These are phyloP conservation scores for Allomyces javanicus DNA, from an alignment of 192 early-diverging fungal species.

Conservation along the genomic window DNA sequence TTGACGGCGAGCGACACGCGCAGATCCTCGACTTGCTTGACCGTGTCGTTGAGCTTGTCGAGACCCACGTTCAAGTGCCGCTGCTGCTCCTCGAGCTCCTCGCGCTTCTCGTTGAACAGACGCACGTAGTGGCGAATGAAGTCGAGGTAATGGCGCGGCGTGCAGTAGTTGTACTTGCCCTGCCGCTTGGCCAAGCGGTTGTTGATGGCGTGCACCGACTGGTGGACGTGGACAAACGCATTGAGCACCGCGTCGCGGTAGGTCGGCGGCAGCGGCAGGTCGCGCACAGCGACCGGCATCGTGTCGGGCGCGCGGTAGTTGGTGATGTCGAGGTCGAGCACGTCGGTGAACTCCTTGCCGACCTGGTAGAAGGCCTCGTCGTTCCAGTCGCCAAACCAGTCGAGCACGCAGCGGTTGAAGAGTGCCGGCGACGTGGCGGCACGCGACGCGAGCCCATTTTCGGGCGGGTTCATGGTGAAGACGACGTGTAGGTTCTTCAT, in stretches of 20 bases:
- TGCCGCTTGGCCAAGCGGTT: conserved; percentile 57
- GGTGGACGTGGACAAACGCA: conserved; percentile 82
- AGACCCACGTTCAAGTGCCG: conserved; percentile 93
- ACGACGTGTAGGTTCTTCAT: conserved; percentile 95
- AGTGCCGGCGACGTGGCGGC: conserved; percentile 96
- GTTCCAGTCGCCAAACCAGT: conserved; percentile 99
- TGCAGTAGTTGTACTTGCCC: conserved; percentile 69
- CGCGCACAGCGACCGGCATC: conserved; percentile 57
- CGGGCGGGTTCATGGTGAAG: conserved; percentile 99
- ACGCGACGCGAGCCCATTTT: conserved; percentile 68
- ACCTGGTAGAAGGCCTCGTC: conserved; percentile 97
- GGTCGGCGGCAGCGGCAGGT: conserved; percentile 41
- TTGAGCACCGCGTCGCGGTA: conserved; percentile 76
- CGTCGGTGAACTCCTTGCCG: conserved; percentile 81
- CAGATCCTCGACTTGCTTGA: conserved; percentile 85
- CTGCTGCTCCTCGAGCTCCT: conserved; percentile 93
- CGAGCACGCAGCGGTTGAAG: conserved; percentile 99
- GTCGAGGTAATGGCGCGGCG: conserved; percentile 96
- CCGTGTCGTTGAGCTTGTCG: conserved; percentile 87
- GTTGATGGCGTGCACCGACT: conserved; percentile 74
- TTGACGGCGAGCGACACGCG: conserved; percentile 68
- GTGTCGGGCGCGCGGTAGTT: conserved; percentile 42
- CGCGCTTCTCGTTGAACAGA: conserved; percentile 78
- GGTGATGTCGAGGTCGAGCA: conserved; percentile 65
- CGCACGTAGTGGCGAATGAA: conserved; percentile 84